A percentile compares a stretch with the other conserved stretches of the same genome.
These are phyloP conservation scores for Phytophthora pinifolia DNA, from an alignment of 352 stramenopile species.

Conservation along the genomic window DNA sequence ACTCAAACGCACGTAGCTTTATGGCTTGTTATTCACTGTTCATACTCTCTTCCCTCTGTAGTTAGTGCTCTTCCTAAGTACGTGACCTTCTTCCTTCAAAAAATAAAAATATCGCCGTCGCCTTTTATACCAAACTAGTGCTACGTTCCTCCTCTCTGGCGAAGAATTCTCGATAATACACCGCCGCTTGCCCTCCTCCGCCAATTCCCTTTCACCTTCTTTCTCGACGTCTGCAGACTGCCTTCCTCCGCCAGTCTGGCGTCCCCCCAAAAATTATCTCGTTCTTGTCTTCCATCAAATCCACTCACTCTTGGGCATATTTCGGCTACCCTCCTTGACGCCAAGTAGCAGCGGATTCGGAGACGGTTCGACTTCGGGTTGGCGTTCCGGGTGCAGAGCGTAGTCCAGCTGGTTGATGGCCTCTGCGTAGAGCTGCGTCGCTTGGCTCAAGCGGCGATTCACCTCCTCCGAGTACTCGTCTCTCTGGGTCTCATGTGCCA, in stretches of 20 bases:
- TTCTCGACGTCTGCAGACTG: conserved; percentile 16
- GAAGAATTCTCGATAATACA: conserved; percentile 32
- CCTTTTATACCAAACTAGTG: conserved; percentile 40
- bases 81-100: conserved; percentile 15
- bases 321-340: conserved; percentile 41
- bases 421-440: conserved; percentile 56
- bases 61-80: conserved; percentile 36
- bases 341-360: conserved; percentile 55
- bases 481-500: conserved; percentile 32
- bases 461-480: conserved; percentile 42
- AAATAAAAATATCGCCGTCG: conserved; percentile 43
- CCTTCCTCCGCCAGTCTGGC: conserved; percentile 21
- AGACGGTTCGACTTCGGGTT: conserved; percentile 33
- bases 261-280: conserved; percentile 14
- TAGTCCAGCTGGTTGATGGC: conserved; percentile 52
- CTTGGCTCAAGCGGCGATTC: conserved; percentile 50
- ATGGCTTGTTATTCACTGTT: conserved; percentile 32
- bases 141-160: conserved; percentile 26
- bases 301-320: conserved; percentile 52
- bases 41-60: conserved; percentile 38
- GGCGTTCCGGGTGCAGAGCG: conserved; percentile 44
- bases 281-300: conserved; percentile 29
- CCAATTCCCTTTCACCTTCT: not conserved
- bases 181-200: not conserved
- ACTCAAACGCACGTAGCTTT: conserved; percentile 14